Base-by-base conservation (phyloP, 1,139 yeast species). In the Debaryomycetaceae sp. region DNA sequence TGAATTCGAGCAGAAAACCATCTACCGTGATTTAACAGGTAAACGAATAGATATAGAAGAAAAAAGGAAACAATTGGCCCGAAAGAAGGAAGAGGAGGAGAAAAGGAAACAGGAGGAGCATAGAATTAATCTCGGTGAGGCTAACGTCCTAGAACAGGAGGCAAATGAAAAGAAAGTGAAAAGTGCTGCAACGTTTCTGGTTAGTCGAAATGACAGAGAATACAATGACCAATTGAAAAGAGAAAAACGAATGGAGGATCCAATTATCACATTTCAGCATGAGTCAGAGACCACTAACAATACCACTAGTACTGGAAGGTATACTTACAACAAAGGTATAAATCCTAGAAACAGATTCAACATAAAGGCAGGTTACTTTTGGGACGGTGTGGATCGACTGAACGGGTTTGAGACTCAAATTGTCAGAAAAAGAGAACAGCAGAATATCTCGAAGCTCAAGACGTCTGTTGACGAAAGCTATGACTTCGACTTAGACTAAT, bases 301-400 rank as follows among this genome's bases (percentile, higher is more conserved):
- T 15, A 6, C 39, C 11, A 36, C 44, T 5, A 29, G 38, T 15
- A 49, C 56, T 2, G 59, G 61, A 3, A 45, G 51, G 16, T 56
- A 59, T 8, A 41, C 43, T 1, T 67, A 69, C 18, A 82, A 73
- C 46, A 66, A 70, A 15, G 80, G 86, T 0, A 51, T 70, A 0
- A 78, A 63, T 41, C 79, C 87, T 0, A 78, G 78, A 18, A 91
- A 91, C 55, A 61, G 98, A 45, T 91, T 87, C 60, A 75, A 75
- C 4, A 82, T 91, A 15, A 65, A 66, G 5, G 95, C 97, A 0
- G 97, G 98, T 0, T 69, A 71, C 48, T 68, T 87, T 41, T 91
- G 98, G 98, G 98, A 91, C 58, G 98, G 98, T 0, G 82, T 89
- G 0, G 94, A 88, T 59, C 67, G 98, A 44, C 79, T 95, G 0